Conservation (phyloP, 2,329 filamentous ascomycete genomes). For the Colletotrichum sp. region DNA sequence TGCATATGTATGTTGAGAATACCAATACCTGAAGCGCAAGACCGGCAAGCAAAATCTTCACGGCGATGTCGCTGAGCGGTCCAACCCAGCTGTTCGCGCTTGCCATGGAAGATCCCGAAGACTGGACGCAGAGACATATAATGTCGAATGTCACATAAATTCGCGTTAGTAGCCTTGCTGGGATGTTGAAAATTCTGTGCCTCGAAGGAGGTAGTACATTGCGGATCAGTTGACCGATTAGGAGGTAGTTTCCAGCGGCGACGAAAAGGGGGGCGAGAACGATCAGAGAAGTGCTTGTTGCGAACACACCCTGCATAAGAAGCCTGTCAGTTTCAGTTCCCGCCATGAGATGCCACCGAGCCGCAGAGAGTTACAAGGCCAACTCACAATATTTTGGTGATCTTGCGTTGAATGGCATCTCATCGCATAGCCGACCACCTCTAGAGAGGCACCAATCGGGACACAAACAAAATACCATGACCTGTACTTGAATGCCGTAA, state of each 20-base stretch:
- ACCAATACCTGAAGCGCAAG: constrained; percentile 44
- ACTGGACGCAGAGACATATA: constrained; percentile 49
- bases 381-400: constrained; percentile 34
- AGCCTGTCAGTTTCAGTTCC: neutral
- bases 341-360: neutral
- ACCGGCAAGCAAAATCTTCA: constrained; percentile 46
- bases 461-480: constrained; percentile 49
- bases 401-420: constrained; percentile 41
- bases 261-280: constrained; percentile 54
- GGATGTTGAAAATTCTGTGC: constrained; percentile 41
- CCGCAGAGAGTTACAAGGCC: neutral
- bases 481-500: constrained; percentile 45
- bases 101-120: constrained; percentile 47
- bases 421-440: constrained; percentile 46
- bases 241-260: constrained; percentile 55
- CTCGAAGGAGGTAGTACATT: constrained; percentile 35
- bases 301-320: constrained; percentile 36
- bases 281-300: constrained; percentile 44
- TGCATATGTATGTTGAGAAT: constrained; percentile 43
- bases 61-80: constrained; percentile 38
- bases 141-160: constrained; percentile 53
- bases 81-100: constrained; percentile 48
- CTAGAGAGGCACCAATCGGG: constrained; percentile 44
- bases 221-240: constrained; percentile 52
- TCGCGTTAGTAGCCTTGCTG: constrained; percentile 43